These are phyloP conservation scores for Ambrosiella xylebori DNA, from an alignment of 2,329 filamentous ascomycete species.

Conservation along the genomic window DNA sequence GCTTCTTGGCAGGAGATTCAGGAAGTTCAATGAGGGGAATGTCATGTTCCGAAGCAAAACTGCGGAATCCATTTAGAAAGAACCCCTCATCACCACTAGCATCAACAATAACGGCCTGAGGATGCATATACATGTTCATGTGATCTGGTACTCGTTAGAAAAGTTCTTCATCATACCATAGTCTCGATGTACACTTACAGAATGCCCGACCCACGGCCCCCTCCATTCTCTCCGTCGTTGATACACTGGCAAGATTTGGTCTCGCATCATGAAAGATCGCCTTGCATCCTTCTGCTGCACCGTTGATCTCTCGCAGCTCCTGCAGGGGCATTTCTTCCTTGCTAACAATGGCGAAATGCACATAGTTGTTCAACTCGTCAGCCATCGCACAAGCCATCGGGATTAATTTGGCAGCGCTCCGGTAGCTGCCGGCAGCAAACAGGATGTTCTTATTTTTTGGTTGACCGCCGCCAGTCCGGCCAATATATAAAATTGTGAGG, in stretches of 20 bases:
- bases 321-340: slow-evolving; percentile 51
- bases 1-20: slow-evolving; percentile 38
- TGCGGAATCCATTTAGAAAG: slow-evolving; percentile 44
- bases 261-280: slow-evolving; percentile 55
- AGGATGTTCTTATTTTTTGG: slow-evolving; percentile 51
- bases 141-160: slow-evolving; percentile 29
- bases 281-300: slow-evolving; percentile 53
- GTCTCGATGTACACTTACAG: slow-evolving; percentile 23
- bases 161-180: background rate
- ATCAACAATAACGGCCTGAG: slow-evolving; percentile 61
- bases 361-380: slow-evolving; percentile 45
- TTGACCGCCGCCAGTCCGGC: slow-evolving; percentile 33
- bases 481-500: slow-evolving; percentile 41
- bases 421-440: slow-evolving; percentile 59
- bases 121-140: slow-evolving; percentile 56
- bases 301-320: slow-evolving; percentile 59
- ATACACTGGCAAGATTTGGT: slow-evolving; percentile 52
- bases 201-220: slow-evolving; percentile 47
- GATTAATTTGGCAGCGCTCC: slow-evolving; percentile 54
- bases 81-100: slow-evolving; percentile 50
- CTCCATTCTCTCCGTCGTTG: slow-evolving; percentile 52
- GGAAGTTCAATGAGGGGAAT: slow-evolving; percentile 64
- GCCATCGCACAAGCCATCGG: slow-evolving; percentile 83
- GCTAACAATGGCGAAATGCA: slow-evolving; percentile 70
- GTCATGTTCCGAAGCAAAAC: slow-evolving; percentile 32